Evolutionary conservation across 768 basidiomycete species (phyloP), one percentile per base, ranked within the genome.

Genomic region (Lentinus brumalis): DNA sequence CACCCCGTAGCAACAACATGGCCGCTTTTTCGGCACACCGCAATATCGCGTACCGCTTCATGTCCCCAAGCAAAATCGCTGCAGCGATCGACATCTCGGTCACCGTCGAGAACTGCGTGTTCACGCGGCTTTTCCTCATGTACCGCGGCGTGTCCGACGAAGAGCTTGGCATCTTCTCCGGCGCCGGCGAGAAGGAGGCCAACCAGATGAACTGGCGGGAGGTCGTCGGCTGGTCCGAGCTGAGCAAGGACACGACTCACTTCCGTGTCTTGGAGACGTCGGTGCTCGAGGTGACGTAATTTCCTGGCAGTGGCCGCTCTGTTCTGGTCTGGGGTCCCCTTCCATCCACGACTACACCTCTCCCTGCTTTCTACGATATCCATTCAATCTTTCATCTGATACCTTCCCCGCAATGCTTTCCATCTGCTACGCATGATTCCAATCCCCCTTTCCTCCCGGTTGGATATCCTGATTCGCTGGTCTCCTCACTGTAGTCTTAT

Each of bases 11-110:
- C 72, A 86, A 89, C 73, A 91, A 94, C 73, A 79, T 94, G 64
- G 78, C 87, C 30, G 76, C 86, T 12, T 93, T 93, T 73, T 77
- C 87, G 10, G 78, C 79, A 15, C 91, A 94, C 76, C 90, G 87
- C 70, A 93, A 94, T 73, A 91, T 94, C 62, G 92, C 92, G 18
- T 94, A 94, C 70, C 87, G 92, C n/a, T 93, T 94, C 74, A 81
- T 94, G 62, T 83, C 86, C 9, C 92, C 91, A 6, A 78, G 80
- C 60, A 88, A 85, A 67, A 89, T 94, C 46, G 89, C 91, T 6
- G 86, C 90, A 3, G 92, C 92, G n/a, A 84, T 94, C 58, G 92
- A 94, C 70, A 90, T 94, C 63, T 86, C 88, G 1, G 86, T 94
- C n/a, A 89, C 90, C 0, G 80, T 83, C 11, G 89, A 92, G 53